These are phyloP conservation scores for Tricholoma furcatifolium DNA, from an alignment of 768 basidiomycete genomes.

Conservation along the genomic window DNA sequence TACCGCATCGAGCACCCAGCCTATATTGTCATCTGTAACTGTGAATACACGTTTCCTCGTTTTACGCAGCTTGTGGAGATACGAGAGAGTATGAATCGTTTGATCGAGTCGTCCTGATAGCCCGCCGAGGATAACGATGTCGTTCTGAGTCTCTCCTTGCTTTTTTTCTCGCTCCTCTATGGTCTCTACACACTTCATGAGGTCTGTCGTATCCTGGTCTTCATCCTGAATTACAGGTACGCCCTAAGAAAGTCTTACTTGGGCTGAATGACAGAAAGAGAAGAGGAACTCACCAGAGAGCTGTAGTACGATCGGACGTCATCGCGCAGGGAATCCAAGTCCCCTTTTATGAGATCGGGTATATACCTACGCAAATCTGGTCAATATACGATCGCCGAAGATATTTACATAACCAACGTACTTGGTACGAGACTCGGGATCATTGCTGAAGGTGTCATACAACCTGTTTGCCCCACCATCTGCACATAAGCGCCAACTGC, in stretches of 20 bases:
- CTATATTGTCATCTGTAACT: conserved; percentile 87
- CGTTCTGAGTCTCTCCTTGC: conserved; percentile 50
- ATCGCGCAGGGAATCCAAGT: conserved; percentile 81
- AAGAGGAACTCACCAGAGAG: conserved; percentile 41
- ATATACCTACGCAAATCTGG: conserved; percentile 48
- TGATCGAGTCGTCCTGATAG: conserved; percentile 92
- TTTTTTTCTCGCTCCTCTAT: conserved; percentile 59
- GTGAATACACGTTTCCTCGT: conserved; percentile 61
- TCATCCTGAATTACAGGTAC: conserved; percentile 66
- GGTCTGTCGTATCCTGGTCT: conserved; percentile 83
- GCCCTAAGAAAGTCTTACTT: conserved; percentile 39
- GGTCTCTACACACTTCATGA: conserved; percentile 86
- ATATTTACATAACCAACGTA: conserved; percentile 4
- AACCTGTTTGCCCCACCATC: conserved; percentile 89
- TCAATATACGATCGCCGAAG: not conserved
- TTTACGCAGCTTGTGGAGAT: conserved; percentile 77
- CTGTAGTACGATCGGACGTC: conserved; percentile 75
- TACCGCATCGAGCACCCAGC: conserved; percentile 85
- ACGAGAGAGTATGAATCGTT: conserved; percentile 85
- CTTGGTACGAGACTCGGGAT: conserved; percentile 10
- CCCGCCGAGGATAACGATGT: conserved; percentile 82
- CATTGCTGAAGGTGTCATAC: conserved; percentile 47
- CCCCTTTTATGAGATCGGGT: conserved; percentile 90
- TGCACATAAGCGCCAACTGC: conserved; percentile 65
- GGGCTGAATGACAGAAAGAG: not conserved